Evolutionary conservation across 2,329 filamentous ascomycete species (phyloP).

Genomic region (Dactylellina leptospora): DNA sequence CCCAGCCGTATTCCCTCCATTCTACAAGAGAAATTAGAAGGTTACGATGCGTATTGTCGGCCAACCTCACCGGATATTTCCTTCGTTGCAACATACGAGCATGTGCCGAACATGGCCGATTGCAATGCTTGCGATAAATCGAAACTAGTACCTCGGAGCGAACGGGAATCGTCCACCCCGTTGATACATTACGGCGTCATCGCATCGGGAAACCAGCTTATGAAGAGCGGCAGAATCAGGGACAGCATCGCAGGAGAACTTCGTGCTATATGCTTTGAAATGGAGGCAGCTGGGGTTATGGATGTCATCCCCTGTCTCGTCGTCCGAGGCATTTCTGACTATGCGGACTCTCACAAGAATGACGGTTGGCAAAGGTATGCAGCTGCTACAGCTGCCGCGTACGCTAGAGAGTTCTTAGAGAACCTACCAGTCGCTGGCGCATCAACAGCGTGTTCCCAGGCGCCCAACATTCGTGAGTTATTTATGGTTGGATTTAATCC

Average conservation of each 20-base stretch:
- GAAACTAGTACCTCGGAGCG: slow-evolving; percentile 8
- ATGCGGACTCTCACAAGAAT: slow-evolving; percentile 48
- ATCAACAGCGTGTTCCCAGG: background rate
- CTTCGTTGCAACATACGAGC: slow-evolving; percentile 27
- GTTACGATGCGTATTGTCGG: background rate
- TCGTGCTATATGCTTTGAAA: slow-evolving; percentile 46
- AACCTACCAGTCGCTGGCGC: slow-evolving; percentile 4
- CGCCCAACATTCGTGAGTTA: background rate
- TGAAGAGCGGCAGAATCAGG: slow-evolving; percentile 24
- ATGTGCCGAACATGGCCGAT: background rate
- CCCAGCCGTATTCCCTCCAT: slow-evolving; percentile 27
- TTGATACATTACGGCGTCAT: slow-evolving; percentile 36
- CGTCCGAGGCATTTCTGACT: slow-evolving; percentile 42
- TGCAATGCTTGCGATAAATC: slow-evolving; percentile 24
- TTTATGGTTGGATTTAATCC: too few species aligned
- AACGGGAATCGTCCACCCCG: background rate
- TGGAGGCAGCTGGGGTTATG: slow-evolving; percentile 44
- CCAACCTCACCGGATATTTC: slow-evolving; percentile 10
- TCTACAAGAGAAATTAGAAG: slow-evolving; percentile 24
- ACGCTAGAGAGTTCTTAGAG: slow-evolving; percentile 35
- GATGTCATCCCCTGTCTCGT: slow-evolving; percentile 41
- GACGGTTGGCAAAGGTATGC: slow-evolving; percentile 44
- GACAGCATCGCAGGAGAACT: slow-evolving; percentile 33
- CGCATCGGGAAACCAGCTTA: slow-evolving; percentile 37
- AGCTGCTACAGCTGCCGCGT: slow-evolving; percentile 24